A percentile compares a stretch with the other conserved stretches of the same genome.
Evolutionary conservation across 2,329 filamentous ascomycete genomes (phyloP).

Genomic region (Fusarium ramigenum): DNA sequence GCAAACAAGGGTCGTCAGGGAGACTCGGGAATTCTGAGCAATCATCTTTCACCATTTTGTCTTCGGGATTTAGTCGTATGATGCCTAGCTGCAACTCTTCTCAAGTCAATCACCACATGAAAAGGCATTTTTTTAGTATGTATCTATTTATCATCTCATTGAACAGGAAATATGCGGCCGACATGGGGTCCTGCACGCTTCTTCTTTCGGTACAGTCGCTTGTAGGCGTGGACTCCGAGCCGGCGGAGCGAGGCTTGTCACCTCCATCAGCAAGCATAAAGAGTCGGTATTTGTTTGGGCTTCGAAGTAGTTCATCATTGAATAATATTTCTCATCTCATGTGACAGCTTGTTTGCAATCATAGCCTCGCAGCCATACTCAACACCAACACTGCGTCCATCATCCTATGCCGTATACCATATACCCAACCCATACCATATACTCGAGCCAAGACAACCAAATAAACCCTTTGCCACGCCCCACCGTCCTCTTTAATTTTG

Average conservation of each 20-base stretch:
- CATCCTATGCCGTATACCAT: conserved; percentile 28
- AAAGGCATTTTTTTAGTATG: neutral
- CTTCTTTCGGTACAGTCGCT: neutral
- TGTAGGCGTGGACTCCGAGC: neutral
- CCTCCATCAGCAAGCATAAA: neutral
- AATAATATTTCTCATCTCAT: conserved; percentile 28
- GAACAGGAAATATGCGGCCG: neutral
- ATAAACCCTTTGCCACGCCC: conserved; percentile 27
- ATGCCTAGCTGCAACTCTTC: neutral
- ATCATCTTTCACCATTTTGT: neutral
- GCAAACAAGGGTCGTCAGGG: neutral
- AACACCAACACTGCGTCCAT: conserved; percentile 13
- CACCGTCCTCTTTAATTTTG: conserved; percentile 35
- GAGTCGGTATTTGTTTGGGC: neutral
- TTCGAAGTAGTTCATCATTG: conserved; percentile 27
- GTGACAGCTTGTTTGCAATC: conserved; percentile 17
- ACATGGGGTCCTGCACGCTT: neutral
- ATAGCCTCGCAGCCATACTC: conserved; percentile 21
- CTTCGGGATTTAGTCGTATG: neutral
- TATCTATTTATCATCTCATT: neutral
- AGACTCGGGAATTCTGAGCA: neutral
- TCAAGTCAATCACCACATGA: neutral
- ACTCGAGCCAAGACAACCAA: conserved; percentile 38
- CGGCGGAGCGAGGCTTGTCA: neutral
- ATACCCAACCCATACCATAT: conserved; percentile 40